Evolutionary conservation across 2,329 filamentous ascomycete species (phyloP).

Genomic region (Aureobasidium musti): DNA sequence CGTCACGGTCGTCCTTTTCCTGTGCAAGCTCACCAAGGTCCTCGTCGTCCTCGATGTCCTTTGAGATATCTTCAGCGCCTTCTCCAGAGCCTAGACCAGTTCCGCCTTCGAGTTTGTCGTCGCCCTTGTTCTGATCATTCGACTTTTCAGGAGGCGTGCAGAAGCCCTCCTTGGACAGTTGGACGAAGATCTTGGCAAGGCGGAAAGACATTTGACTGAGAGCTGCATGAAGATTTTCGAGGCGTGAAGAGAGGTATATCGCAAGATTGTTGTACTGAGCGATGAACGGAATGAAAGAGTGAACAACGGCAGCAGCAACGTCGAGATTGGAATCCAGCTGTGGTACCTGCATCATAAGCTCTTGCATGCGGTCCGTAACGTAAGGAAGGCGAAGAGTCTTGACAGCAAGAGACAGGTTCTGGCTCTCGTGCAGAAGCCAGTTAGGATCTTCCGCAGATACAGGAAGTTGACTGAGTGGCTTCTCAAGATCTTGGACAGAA

Average conservation of each 20-base stretch:
- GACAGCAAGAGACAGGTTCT: constrained; percentile 54
- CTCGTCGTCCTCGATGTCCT: constrained; percentile 92
- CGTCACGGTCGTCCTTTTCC: constrained; percentile 64
- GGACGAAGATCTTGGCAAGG: constrained; percentile 73
- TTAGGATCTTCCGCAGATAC: constrained; percentile 60
- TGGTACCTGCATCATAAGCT: constrained; percentile 51
- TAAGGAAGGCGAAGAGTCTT: constrained; percentile 61
- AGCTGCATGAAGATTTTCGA: constrained; percentile 66
- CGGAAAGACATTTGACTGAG: constrained; percentile 73
- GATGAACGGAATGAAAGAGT: constrained; percentile 68
- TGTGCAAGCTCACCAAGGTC: constrained; percentile 90
- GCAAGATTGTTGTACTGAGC: constrained; percentile 69
- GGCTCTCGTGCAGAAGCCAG: constrained; percentile 61
- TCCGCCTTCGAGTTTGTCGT: constrained; percentile 82
- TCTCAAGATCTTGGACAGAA: constrained; percentile 71
- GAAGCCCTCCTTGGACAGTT: constrained; percentile 82
- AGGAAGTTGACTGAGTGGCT: constrained; percentile 58
- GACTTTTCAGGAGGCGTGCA: constrained; percentile 84
- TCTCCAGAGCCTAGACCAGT: constrained; percentile 94
- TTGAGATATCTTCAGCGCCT: constrained; percentile 95
- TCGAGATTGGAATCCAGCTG: constrained; percentile 47
- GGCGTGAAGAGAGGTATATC: constrained; percentile 59
- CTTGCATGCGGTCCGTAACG: constrained; percentile 52
- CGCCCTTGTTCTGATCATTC: constrained; percentile 40
- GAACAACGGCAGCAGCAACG: constrained; percentile 60